These are phyloP conservation scores for Nicotiana benthamiana DNA, from an alignment of 257 asterid genomes.

Conservation along the genomic window DNA sequence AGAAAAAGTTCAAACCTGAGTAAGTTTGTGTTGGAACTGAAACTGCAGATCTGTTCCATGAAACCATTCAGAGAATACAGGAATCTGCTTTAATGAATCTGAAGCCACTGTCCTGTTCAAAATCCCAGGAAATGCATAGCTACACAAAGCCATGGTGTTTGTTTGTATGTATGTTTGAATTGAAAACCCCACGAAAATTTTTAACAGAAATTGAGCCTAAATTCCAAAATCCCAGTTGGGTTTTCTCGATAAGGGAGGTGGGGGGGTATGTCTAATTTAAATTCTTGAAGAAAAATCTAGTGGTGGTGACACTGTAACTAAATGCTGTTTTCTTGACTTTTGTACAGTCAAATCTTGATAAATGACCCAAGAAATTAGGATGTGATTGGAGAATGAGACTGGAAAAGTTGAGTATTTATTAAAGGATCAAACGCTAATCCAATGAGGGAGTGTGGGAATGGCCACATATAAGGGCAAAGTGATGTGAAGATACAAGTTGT, in stretches of 20 bases:
- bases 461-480: not conserved
- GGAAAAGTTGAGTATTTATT: not conserved
- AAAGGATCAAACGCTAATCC: not conserved
- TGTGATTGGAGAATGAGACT: not conserved
- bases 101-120: slow-evolving; percentile 33
- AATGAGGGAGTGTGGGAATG: not conserved
- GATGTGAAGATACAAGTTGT: not conserved
- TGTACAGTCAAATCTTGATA: not conserved
- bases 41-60: slow-evolving; percentile 44
- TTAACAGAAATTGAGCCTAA: not conserved
- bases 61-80: slow-evolving; percentile 36
- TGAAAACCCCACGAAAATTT: slow-evolving; percentile 2
- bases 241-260: not conserved
- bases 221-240: not conserved
- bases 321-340: not conserved
- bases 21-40: slow-evolving; percentile 27
- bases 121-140: slow-evolving; percentile 52
- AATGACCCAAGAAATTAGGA: not conserved
- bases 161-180: not conserved
- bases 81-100: slow-evolving; percentile 26
- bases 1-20: slow-evolving; percentile 35
- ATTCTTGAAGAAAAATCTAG: not conserved
- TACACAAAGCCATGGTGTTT: slow-evolving; percentile 51
- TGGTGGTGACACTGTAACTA: not conserved
- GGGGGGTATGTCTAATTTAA: not conserved